A percentile compares a stretch with the other conserved stretches of the same genome.
These are phyloP conservation scores for Dioscorea zingiberensis DNA, from an alignment of 106 monocot species.

Conservation along the genomic window DNA sequence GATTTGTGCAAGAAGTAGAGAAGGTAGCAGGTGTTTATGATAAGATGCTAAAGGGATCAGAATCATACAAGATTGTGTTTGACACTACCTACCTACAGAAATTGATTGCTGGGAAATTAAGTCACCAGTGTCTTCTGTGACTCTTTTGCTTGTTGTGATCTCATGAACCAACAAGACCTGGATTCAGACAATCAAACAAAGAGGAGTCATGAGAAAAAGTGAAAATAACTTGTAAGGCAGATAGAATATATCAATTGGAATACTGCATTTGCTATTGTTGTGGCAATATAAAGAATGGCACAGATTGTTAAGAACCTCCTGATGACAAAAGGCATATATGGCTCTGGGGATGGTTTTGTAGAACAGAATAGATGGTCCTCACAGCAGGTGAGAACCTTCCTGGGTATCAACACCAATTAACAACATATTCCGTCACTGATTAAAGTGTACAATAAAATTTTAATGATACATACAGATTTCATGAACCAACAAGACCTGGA, in stretches of 20 bases:
- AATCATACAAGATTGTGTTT: neutral
- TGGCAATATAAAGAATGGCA: neutral
- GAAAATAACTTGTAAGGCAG: no score
- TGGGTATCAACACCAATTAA: neutral
- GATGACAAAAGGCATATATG: neutral
- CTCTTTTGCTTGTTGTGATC: no score
- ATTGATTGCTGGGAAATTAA: neutral
- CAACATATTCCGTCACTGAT: neutral
- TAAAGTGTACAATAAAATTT: constrained; percentile 4
- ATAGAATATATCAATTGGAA: neutral
- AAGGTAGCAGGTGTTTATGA: neutral
- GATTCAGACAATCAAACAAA: no score
- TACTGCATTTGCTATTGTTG: neutral
- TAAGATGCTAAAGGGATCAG: neutral
- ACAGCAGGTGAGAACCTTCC: neutral
- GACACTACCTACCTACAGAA: neutral
- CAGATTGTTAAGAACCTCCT: neutral
- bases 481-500: no score
- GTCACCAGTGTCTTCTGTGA: no score
- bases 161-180: no score
- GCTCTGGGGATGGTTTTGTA: neutral
- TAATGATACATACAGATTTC: constrained; percentile 9
- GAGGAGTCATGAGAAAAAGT: no score
- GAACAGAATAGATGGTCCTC: constrained; percentile 1
- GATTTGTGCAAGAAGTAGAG: neutral